A percentile compares a stretch with the other conserved stretches of the same genome.
Evolutionary conservation across 2,329 filamentous ascomycete genomes (phyloP).

Genomic region (Teratosphaeria pseudoeucalypti): DNA sequence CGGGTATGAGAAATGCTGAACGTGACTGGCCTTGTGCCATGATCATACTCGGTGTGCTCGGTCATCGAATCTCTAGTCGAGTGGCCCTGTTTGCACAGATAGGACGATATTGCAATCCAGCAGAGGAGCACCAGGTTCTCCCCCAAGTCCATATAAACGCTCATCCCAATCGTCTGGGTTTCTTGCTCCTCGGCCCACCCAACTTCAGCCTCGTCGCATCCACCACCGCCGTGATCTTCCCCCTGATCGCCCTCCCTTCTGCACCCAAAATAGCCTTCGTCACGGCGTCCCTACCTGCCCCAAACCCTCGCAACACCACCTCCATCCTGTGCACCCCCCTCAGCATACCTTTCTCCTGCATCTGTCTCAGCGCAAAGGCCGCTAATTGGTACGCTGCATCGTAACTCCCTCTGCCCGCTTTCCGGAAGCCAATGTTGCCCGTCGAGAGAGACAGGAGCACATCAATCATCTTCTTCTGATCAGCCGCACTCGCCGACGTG

Average conservation of each 20-base stretch:
- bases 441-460: slow-evolving; percentile 70
- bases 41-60: too few species aligned
- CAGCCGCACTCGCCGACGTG: slow-evolving; percentile 40
- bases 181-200: slow-evolving; percentile 79
- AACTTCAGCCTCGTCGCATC: slow-evolving; percentile 91
- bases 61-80: too few species aligned
- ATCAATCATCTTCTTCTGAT: slow-evolving; percentile 34
- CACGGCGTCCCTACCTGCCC: slow-evolving; percentile 75
- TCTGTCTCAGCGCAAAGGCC: slow-evolving; percentile 70
- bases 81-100: too few species aligned
- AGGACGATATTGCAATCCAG: too few species aligned
- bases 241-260: slow-evolving; percentile 67
- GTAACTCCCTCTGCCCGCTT: slow-evolving; percentile 68
- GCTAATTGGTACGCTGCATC: slow-evolving; percentile 88
- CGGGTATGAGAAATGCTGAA: too few species aligned
- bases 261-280: slow-evolving; percentile 79
- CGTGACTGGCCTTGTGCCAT: too few species aligned
- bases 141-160: background rate
- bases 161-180: slow-evolving; percentile 67
- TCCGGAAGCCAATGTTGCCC: slow-evolving; percentile 86
- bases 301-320: slow-evolving; percentile 75
- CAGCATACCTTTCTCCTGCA: slow-evolving; percentile 72
- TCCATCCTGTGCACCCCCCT: slow-evolving; percentile 68
- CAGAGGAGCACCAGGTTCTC: too few species aligned
- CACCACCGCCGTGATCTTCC: slow-evolving; percentile 66